phyloP scores from a whole-genome alignment of 768 basidiomycete genomes.

The Mycena maculata region DNA sequence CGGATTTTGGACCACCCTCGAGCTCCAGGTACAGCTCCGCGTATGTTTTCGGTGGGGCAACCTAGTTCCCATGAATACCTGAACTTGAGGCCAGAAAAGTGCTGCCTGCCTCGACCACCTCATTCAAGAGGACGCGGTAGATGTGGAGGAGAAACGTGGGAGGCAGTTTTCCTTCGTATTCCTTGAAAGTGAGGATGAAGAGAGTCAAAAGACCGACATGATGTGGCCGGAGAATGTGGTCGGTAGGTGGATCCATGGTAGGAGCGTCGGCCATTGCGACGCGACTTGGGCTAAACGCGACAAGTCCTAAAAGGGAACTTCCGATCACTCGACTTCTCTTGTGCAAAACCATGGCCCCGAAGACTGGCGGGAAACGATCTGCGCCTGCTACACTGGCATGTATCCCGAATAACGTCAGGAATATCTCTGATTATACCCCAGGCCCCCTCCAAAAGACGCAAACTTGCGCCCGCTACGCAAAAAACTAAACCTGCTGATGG shows the following conservation, averaged over 20 bases:
- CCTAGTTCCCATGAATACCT: slow-evolving; percentile 52
- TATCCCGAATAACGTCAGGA: no score
- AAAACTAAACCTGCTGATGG: slow-evolving; percentile 35
- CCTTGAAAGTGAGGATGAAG: slow-evolving; percentile 71
- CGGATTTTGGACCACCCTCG: slow-evolving; percentile 56
- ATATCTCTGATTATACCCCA: no score
- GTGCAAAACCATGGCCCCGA: slow-evolving; percentile 10
- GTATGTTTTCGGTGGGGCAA: slow-evolving; percentile 71
- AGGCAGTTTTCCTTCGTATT: slow-evolving; percentile 66
- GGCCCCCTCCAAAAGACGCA: slow-evolving; percentile 71
- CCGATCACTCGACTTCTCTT: not conserved
- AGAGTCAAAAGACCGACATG: slow-evolving; percentile 78
- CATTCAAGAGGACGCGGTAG: slow-evolving; percentile 73
- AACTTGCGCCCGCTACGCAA: slow-evolving; percentile 50
- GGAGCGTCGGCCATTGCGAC: no score
- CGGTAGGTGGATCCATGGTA: slow-evolving; percentile 62
- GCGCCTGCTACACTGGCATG: slow-evolving; percentile 23
- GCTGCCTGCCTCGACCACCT: slow-evolving; percentile 73
- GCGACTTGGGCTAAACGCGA: not conserved
- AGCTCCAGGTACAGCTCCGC: slow-evolving; percentile 60
- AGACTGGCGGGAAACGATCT: slow-evolving; percentile 26
- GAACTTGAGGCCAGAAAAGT: not conserved
- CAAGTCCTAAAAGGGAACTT: slow-evolving; percentile 19
- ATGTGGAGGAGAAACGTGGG: slow-evolving; percentile 69
- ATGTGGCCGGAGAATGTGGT: slow-evolving; percentile 80